phyloP scores from a whole-genome alignment of 179 eudicot genomes.

The Beta corolliflora region DNA sequence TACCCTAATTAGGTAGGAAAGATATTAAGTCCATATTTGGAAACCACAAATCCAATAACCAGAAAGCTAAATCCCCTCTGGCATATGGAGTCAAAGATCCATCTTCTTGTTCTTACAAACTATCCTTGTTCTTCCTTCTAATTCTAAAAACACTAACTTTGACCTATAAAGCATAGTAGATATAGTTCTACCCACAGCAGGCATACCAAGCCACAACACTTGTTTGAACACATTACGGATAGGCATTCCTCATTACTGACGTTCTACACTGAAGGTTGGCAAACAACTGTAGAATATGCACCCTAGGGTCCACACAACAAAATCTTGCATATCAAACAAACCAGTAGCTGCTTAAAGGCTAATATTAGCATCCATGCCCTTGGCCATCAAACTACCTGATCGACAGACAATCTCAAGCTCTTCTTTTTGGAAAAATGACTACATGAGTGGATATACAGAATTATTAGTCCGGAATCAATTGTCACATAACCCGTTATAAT shows the following conservation, averaged over 20 bases:
- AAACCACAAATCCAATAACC: background rate
- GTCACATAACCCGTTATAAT: background rate
- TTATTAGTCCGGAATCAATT: background rate
- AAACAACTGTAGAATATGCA: background rate
- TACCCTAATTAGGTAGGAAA: background rate
- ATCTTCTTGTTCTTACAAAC: background rate
- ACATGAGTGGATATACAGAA: background rate
- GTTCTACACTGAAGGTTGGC: background rate
- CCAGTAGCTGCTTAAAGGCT: background rate
- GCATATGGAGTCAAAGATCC: background rate
- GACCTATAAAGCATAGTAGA: background rate
- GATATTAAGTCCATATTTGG: background rate
- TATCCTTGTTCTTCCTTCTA: background rate
- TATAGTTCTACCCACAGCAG: background rate
- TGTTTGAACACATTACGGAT: background rate
- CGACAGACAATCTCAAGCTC: background rate
- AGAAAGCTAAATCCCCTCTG: background rate
- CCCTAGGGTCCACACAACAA: background rate
- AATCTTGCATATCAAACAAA: constrained; percentile 7
- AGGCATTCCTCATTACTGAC: background rate
- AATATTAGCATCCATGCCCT: background rate
- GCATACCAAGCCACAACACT: background rate
- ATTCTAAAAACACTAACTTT: background rate
- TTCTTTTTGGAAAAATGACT: background rate
- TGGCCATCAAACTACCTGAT: background rate